Base-by-base conservation (phyloP, 2,329 filamentous ascomycete genomes). In the Davidsoniella virescens region DNA sequence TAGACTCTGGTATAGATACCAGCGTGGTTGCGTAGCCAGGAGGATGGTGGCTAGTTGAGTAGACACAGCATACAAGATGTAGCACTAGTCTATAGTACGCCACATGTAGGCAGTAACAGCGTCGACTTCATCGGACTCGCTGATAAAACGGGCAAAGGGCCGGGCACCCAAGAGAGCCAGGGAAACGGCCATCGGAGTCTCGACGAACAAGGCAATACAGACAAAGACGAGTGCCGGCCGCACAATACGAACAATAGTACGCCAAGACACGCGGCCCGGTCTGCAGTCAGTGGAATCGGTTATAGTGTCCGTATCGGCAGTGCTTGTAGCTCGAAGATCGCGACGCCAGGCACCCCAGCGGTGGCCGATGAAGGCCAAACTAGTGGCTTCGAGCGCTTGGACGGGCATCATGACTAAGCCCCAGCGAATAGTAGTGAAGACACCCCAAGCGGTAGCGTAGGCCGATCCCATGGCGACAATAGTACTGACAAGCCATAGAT, bases 341-440 rank as follows among this genome's bases (percentile, higher is more conserved):
- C 58, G 53, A n/a, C 67, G 60, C 66, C 66, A 71, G 0, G 60
- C 54, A 0, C 80, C 80, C 80, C 81, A 86, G 1, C 62, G 63
- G 55, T 86, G 81, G 0, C 80, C 79, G 14, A 83, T 68, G 57
- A 84, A 85, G 0, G 77, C 68, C 0, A 82, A 63, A 0, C 77
- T 69, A 0, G 80, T 80, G 2, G 75, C 75, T 60, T 87, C 80
- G 0, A 85, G 65, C 0, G 80, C 71, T 54, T 77, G 72, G 0
- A 86, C 77, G 0, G 81, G 81, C 0, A 85, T 79, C 81, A 86
- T 87, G 26, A 86, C 66, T 1, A 86, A 65, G 0, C 81, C 82
- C 81, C 81, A 85, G 12, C 80, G 71, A 40, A 86, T 85, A 0
- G 80, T 85, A 50, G 74, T 82, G 64, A 87, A 87, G 8, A 85